phyloP scores from a whole-genome alignment of 2,329 filamentous ascomycete species.

The Didymella arachidicola region DNA sequence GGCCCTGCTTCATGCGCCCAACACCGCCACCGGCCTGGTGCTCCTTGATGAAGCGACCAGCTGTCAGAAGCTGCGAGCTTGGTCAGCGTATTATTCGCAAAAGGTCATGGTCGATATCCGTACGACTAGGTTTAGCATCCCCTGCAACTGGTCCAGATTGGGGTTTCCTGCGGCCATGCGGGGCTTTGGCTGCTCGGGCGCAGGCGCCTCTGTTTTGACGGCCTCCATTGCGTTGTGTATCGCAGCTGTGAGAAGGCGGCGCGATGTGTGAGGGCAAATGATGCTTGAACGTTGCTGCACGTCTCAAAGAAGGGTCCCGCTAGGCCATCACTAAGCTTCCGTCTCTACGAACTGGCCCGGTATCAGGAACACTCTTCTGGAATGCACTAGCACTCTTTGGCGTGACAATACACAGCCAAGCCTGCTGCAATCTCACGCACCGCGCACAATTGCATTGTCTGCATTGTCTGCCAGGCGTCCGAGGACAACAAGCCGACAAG shows the following conservation, averaged over 20 bases:
- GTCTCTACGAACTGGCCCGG: neutral
- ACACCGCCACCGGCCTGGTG: conserved; percentile 43
- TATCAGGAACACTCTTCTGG: conserved; percentile 5
- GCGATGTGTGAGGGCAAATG: conserved; percentile 4
- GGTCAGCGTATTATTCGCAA: conserved; percentile 16
- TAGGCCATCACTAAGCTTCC: conserved; percentile 16
- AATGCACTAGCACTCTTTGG: conserved; percentile 21
- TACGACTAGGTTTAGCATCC: conserved; percentile 59
- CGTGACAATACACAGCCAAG: conserved; percentile 20
- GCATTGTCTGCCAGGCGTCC: neutral
- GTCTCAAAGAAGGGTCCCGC: conserved; percentile 15
- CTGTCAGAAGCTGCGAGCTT: conserved; percentile 51
- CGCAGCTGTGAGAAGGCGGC: neutral
- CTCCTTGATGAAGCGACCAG: conserved; percentile 56
- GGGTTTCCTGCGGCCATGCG: conserved; percentile 24
- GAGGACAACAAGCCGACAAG: neutral
- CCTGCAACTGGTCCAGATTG: conserved; percentile 55
- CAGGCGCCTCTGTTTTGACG: conserved; percentile 19
- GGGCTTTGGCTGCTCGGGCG: conserved; percentile 18
- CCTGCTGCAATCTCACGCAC: conserved; percentile 2
- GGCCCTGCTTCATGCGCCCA: conserved; percentile 39
- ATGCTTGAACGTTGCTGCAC: conserved; percentile 25
- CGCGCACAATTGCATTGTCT: conserved; percentile 4
- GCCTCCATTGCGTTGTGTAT: conserved; percentile 22
- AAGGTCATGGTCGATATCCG: conserved; percentile 23